phyloP scores from a whole-genome alignment of 177 flowering plant genomes.

The Telopea speciosissima region DNA sequence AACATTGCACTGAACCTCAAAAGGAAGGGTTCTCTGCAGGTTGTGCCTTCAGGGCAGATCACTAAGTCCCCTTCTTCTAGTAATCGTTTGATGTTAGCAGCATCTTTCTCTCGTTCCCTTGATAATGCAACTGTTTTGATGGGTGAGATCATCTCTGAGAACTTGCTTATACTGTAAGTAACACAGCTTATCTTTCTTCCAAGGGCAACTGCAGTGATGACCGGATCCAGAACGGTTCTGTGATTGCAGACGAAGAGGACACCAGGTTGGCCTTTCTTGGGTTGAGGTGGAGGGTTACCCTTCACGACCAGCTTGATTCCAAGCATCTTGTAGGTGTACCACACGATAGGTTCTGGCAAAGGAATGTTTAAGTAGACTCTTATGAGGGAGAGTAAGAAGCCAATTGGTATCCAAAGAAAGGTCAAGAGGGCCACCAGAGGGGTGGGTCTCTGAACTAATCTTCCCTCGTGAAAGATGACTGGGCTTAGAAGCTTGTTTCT shows the following conservation, averaged over 20 bases:
- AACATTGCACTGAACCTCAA: constrained; percentile 74
- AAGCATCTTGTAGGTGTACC: constrained; percentile 44
- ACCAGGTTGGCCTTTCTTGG: constrained; percentile 42
- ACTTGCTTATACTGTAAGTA: constrained; percentile 70
- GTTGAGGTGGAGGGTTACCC: constrained; percentile 73
- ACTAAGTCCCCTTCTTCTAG: constrained; percentile 70
- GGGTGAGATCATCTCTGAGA: constrained; percentile 67
- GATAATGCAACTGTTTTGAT: constrained; percentile 71
- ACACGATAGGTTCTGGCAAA: constrained; percentile 49
- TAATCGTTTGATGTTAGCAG: constrained; percentile 45
- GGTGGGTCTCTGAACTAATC: constrained; percentile 63
- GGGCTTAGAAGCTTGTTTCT: constrained; percentile 25
- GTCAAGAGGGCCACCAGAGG: constrained; percentile 48
- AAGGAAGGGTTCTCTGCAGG: constrained; percentile 71
- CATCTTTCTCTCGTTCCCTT: constrained; percentile 62
- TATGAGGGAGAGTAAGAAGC: constrained; percentile 47
- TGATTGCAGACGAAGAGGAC: constrained; percentile 79
- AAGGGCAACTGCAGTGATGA: constrained; percentile 60
- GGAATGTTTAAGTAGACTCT: constrained; percentile 62
- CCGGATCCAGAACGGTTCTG: constrained; percentile 70
- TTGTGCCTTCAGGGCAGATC: constrained; percentile 82
- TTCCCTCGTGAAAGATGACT: constrained; percentile 44
- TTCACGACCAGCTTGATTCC: constrained; percentile 53
- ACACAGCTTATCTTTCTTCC: constrained; percentile 74
- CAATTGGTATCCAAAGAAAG: constrained; percentile 71